These are phyloP conservation scores for Rhododendron williamsianum DNA, from an alignment of 148 eudicot genomes.

Conservation along the genomic window DNA sequence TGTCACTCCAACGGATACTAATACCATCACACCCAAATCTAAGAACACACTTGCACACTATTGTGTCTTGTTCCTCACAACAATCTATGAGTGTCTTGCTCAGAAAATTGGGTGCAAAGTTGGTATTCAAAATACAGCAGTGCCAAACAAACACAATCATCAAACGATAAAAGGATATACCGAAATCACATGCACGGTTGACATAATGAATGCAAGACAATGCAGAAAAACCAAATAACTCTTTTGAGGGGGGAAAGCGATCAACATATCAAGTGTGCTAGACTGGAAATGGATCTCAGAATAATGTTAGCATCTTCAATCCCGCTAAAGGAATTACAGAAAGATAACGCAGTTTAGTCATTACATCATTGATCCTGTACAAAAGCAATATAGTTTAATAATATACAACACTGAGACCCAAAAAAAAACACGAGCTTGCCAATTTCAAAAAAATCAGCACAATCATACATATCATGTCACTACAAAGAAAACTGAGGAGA, in stretches of 20 bases:
- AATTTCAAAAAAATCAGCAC: background rate
- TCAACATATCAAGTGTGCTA: background rate
- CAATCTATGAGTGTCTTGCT: background rate
- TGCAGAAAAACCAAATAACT: background rate
- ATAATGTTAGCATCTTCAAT: background rate
- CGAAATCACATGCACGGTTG: background rate
- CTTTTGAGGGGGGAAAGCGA: background rate
- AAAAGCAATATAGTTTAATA: background rate
- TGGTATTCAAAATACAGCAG: background rate
- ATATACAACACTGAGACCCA: background rate
- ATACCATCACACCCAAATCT: background rate
- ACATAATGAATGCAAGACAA: background rate
- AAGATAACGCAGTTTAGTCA: conserved; percentile 9
- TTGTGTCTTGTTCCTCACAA: background rate
- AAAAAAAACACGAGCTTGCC: background rate
- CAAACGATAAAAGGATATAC: background rate
- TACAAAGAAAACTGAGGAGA: background rate
- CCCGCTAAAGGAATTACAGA: conserved; percentile 8
- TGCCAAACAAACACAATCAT: background rate
- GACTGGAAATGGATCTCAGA: conserved; percentile 9
- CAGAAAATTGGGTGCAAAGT: background rate
- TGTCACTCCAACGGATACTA: background rate
- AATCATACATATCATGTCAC: background rate
- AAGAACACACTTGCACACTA: background rate
- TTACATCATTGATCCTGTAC: background rate